Percentiles rank a stretch among this genome's conserved stretches.
phyloP scores from a whole-genome alignment of 2,329 filamentous ascomycete genomes.

The Colletotrichum graminicola region DNA sequence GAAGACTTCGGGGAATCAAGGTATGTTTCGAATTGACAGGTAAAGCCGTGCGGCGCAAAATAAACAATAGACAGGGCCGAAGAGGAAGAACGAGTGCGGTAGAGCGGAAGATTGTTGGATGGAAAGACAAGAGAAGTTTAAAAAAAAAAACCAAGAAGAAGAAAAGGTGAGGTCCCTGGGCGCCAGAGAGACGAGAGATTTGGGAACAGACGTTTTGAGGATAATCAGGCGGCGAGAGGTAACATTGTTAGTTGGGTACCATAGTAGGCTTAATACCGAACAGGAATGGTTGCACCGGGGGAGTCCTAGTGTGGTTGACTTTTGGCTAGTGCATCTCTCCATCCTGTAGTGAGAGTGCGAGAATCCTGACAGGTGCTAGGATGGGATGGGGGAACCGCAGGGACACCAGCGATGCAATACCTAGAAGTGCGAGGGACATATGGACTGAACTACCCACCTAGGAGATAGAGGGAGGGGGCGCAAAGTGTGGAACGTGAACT shows the following conservation, averaged over 20 bases:
- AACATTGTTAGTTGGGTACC: slow-evolving; percentile 26
- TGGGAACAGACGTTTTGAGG: slow-evolving; percentile 31
- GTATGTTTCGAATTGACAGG: not conserved
- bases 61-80: slow-evolving; percentile 8
- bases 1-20: not conserved
- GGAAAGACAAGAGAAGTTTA: not conserved
- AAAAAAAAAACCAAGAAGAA: not conserved
- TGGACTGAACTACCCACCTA: not conserved
- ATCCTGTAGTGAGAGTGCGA: not conserved
- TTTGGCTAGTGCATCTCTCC: slow-evolving; percentile 34
- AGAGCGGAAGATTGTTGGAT: slow-evolving; percentile 21
- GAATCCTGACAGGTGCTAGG: slow-evolving; percentile 39
- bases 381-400: slow-evolving; percentile 26
- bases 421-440: slow-evolving; percentile 9
- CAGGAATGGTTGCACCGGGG: slow-evolving; percentile 38
- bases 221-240: slow-evolving; percentile 32
- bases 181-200: not conserved
- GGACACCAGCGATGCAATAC: slow-evolving; percentile 20
- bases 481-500: slow-evolving; percentile 11
- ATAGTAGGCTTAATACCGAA: slow-evolving; percentile 35
- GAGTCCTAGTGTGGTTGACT: slow-evolving; percentile 35
- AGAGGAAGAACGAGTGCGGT: slow-evolving; percentile 17
- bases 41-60: not conserved
- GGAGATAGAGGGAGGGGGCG: not conserved
- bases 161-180: not conserved